Evolutionary conservation across 2,329 filamentous ascomycete species (phyloP).

Genomic region (Diaporthe eres): DNA sequence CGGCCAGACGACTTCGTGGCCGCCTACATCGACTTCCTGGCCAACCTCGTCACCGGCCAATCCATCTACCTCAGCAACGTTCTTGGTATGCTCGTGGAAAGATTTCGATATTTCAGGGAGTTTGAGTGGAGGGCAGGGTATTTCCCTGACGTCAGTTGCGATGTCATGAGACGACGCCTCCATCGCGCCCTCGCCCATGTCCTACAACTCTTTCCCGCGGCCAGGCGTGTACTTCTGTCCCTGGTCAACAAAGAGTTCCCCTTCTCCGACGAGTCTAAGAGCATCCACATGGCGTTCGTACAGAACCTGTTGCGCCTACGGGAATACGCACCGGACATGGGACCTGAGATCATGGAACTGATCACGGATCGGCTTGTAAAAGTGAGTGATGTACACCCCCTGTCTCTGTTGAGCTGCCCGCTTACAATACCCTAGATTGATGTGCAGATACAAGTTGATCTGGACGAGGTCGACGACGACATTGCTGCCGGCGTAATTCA

Average conservation of each 20-base stretch:
- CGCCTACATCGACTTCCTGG: conserved; percentile 77
- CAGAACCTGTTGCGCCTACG: conserved; percentile 85
- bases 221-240: conserved; percentile 77
- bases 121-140: conserved; percentile 64
- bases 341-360: conserved; percentile 84
- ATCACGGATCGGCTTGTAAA: conserved; percentile 91
- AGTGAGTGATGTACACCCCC: conserved; percentile 8
- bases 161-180: conserved; percentile 78
- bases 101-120: conserved; percentile 73
- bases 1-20: conserved; percentile 76
- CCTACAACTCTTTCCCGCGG: conserved; percentile 84
- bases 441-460: conserved; percentile 92
- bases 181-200: conserved; percentile 84
- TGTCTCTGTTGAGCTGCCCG: background rate
- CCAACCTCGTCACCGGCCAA: conserved; percentile 84
- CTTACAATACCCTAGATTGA: conserved; percentile 71
- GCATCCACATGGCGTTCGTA: conserved; percentile 88
- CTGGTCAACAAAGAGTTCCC: conserved; percentile 80
- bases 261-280: conserved; percentile 80
- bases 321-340: conserved; percentile 82
- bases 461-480: conserved; percentile 94
- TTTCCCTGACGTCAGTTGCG: conserved; percentile 72
- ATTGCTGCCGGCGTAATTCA: conserved; percentile 80
- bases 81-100: conserved; percentile 83
- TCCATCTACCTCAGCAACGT: conserved; percentile 82